Conservation (phyloP, 768 basidiomycete species). For the Phylloporus arenicola region DNA sequence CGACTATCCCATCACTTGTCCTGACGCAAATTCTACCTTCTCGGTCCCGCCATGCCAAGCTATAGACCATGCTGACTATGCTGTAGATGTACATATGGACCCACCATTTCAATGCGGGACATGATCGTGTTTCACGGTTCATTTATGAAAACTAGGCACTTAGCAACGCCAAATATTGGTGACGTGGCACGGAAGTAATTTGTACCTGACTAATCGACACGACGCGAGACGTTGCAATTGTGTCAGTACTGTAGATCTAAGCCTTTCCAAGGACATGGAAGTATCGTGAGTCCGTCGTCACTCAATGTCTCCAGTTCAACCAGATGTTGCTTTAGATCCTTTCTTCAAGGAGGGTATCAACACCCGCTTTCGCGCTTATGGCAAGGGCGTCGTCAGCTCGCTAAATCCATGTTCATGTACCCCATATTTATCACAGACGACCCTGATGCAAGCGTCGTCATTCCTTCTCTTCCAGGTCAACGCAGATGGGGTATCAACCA, state of each 20-base stretch:
- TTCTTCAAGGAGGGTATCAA: constrained; percentile 90
- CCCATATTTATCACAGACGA: constrained; percentile 98
- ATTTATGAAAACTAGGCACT: no score
- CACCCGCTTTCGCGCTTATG: constrained; percentile 86
- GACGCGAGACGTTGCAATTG: no score
- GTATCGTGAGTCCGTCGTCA: constrained; percentile 36
- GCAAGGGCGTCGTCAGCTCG: constrained; percentile 75
- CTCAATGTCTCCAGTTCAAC: constrained; percentile 3
- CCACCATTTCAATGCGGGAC: neutral
- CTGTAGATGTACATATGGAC: neutral
- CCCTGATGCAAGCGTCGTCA: constrained; percentile 73
- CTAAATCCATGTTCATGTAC: constrained; percentile 97
- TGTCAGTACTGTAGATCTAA: no score
- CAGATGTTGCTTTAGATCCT: constrained; percentile 42
- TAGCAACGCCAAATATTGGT: no score
- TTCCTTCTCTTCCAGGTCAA: constrained; percentile 78
- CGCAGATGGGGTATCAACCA: constrained; percentile 93
- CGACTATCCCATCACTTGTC: neutral
- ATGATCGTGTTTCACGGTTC: neutral
- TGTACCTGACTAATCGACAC: no score
- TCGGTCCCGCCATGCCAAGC: neutral
- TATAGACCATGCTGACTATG: neutral
- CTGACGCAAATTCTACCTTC: neutral
- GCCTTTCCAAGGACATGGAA: constrained; percentile 37
- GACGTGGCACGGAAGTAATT: neutral